Conservation (phyloP, 441 rosid genomes). For the Arabidopsis hybrid region DNA sequence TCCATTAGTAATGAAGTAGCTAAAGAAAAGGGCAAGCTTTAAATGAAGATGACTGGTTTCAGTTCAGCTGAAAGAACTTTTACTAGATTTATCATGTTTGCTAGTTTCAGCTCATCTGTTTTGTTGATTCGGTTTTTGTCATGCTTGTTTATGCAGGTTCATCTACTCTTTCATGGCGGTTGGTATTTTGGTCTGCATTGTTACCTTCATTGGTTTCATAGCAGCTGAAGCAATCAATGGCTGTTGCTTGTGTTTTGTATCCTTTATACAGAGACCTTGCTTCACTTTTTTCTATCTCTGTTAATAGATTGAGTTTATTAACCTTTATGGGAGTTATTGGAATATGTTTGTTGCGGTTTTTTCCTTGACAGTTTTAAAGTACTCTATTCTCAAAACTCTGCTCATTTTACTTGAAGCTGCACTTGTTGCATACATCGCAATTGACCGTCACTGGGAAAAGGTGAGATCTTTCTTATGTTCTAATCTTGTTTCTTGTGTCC, state of each 20-base stretch:
- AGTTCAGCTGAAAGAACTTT: background rate
- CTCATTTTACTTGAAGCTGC: slow-evolving; percentile 77
- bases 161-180: slow-evolving; percentile 89
- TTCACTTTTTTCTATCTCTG: background rate
- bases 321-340: background rate
- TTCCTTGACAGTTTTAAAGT: slow-evolving; percentile 45
- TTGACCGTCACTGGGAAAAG: slow-evolving; percentile 85
- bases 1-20: background rate
- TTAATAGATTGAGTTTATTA: slow-evolving; percentile 1
- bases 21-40: slow-evolving; percentile 6
- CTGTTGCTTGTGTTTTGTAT: slow-evolving; percentile 95
- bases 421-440: slow-evolving; percentile 75
- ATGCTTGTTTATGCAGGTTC: slow-evolving; percentile 65
- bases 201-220: slow-evolving; percentile 78
- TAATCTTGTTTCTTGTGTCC: slow-evolving; percentile 6
- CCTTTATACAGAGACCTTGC: slow-evolving; percentile 47
- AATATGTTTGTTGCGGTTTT: slow-evolving; percentile 6
- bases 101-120: no score
- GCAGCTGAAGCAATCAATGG: slow-evolving; percentile 87
- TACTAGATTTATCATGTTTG: slow-evolving; percentile 13
- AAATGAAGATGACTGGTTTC: slow-evolving; percentile 8
- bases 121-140: slow-evolving; percentile 23
- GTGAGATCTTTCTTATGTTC: slow-evolving; percentile 39
- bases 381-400: slow-evolving; percentile 66
- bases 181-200: slow-evolving; percentile 68